Evolutionary conservation across 257 asterid genomes (phyloP).

Genomic region (Petunia axillaris): DNA sequence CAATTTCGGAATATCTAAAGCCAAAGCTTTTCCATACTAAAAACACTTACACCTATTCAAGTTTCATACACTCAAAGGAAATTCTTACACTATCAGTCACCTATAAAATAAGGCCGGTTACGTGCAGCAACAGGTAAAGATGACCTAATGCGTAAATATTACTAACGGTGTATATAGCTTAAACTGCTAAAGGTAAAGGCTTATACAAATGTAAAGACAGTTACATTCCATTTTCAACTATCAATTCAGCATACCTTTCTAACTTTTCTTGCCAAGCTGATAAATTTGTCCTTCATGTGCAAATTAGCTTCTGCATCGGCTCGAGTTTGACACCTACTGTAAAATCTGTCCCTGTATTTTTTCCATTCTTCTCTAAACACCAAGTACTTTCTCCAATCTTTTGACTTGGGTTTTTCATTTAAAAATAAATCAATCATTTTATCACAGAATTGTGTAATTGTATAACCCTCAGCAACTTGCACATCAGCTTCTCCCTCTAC

Average conservation of each 20-base stretch:
- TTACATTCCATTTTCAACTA: neutral
- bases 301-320: slow-evolving; percentile 65
- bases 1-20: slow-evolving; percentile 3
- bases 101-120: no score
- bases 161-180: neutral
- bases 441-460: slow-evolving; percentile 81
- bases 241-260: slow-evolving; percentile 50
- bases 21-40: neutral
- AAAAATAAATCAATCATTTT: slow-evolving; percentile 80
- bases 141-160: no score
- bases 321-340: slow-evolving; percentile 55
- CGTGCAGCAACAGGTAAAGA: no score
- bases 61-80: no score
- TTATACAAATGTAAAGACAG: neutral
- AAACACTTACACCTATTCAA: neutral
- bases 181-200: neutral
- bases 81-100: no score
- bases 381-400: slow-evolving; percentile 76
- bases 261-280: slow-evolving; percentile 67
- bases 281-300: slow-evolving; percentile 61
- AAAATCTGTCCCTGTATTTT: slow-evolving; percentile 67
- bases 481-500: slow-evolving; percentile 52
- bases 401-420: slow-evolving; percentile 83
- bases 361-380: slow-evolving; percentile 87
- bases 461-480: slow-evolving; percentile 76